These are phyloP conservation scores for Zygoascus flipseniorum DNA, from an alignment of 805 yeast genomes.

Conservation along the genomic window DNA sequence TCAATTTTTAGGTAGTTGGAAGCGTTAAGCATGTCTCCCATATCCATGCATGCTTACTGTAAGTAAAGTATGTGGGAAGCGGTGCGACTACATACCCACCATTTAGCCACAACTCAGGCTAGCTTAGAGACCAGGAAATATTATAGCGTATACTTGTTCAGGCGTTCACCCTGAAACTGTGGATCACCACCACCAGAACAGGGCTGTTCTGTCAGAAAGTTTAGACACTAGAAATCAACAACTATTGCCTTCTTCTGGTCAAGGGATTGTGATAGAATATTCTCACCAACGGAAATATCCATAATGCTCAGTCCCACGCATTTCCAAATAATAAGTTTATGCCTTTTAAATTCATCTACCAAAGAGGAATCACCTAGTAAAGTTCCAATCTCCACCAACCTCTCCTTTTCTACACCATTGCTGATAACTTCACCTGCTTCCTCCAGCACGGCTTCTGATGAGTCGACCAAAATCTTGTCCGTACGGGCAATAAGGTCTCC, in stretches of 20 bases:
- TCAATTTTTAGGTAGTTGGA: too few relatives aligned
- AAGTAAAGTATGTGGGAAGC: too few relatives aligned
- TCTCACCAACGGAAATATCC: conserved; percentile 2
- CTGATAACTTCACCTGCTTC: conserved; percentile 7
- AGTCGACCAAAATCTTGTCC: conserved; percentile 5
- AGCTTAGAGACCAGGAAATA: too few relatives aligned
- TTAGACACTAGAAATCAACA: background rate
- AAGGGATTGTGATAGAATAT: background rate
- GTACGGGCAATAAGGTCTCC: background rate
- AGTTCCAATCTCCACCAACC: conserved; percentile 6
- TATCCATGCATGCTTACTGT: too few relatives aligned
- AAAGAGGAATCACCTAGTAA: background rate
- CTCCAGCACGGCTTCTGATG: conserved; percentile 4
- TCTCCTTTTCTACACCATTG: background rate
- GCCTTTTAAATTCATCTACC: background rate
- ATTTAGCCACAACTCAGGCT: too few relatives aligned
- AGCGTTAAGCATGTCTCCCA: too few relatives aligned
- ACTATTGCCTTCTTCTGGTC: background rate
- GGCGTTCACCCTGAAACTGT: too few relatives aligned
- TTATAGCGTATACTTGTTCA: too few relatives aligned
- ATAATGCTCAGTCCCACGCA: conserved; percentile 4
- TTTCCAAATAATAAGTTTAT: background rate
- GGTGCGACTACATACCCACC: too few relatives aligned
- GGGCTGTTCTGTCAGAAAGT: too few relatives aligned
- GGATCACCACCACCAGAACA: too few relatives aligned